Base-by-base conservation (phyloP, 257 asterid species). In the Forsythia suspensa region DNA sequence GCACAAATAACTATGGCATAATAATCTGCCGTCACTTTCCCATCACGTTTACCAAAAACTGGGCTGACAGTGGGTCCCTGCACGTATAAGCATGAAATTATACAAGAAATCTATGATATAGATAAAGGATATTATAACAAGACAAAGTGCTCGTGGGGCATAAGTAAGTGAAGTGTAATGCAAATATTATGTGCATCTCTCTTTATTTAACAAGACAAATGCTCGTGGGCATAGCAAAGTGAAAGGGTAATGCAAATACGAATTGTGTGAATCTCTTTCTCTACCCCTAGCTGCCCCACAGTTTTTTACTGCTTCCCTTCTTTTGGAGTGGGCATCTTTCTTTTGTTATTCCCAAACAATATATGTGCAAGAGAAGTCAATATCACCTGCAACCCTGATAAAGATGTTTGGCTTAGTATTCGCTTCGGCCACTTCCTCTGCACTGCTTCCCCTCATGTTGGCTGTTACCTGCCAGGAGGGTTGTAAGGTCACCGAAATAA, bases 41-140 rank as follows among this genome's bases (percentile, higher is more conserved):
- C 97, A 16, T 87, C 88, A 6, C 86, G 85, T 84, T 90, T 89
- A 88, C 91, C 80, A 51, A 90, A 94, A 72, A 96, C 99, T 38
- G 98, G 96, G 86, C 95, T 91, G 69, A 96, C 75, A 36, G 99
- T 96, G 71, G 99, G 99, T 85, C 99, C 99, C 99, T 93, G 84
- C 80, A 81, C 61, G 38, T 46, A 79, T 70, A 79, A 75, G 42
- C 77, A 80, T 24, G 65, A 76, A 42, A 38, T 55, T 11, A 42
- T 36, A 81, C n/a, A 21, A 71, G 44, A 73, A 72, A 55, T 40
- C 68, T 69, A 70, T 36, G 24, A n/a, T 70, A 38, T 3, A 8
- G 40, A 44, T 6, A 16, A 65, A 70, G 7, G 72, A n/a, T 67
- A 20, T 71, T 61, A 20, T 9, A n/a, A 65, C 15, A 63, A 8